Percentiles rank a stretch among this genome's conserved stretches.
These are phyloP conservation scores for Claviceps pazoutovae DNA, from an alignment of 2,329 filamentous ascomycete species.

Conservation along the genomic window DNA sequence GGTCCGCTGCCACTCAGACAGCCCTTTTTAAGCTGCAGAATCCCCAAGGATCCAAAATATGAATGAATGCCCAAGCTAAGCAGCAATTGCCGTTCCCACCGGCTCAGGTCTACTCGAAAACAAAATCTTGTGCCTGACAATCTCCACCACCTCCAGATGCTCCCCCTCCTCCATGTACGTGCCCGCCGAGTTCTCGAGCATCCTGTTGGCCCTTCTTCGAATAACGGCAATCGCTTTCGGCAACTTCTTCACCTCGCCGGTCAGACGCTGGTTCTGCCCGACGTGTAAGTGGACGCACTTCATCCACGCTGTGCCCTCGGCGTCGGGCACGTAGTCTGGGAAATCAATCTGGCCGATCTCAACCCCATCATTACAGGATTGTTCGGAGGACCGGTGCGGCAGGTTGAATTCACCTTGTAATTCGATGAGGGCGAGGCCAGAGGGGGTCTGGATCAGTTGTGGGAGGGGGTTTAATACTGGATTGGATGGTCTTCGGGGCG, in stretches of 20 bases:
- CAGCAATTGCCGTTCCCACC: slow-evolving; percentile 35
- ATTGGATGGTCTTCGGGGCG: slow-evolving; percentile 16
- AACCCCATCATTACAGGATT: slow-evolving; percentile 14
- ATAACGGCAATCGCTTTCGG: slow-evolving; percentile 68
- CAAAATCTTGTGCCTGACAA: slow-evolving; percentile 74
- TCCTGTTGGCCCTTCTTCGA: slow-evolving; percentile 34
- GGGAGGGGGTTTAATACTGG: slow-evolving; percentile 49
- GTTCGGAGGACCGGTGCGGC: slow-evolving; percentile 28
- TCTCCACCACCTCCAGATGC: slow-evolving; percentile 71
- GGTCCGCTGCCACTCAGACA: background rate
- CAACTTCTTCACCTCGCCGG: slow-evolving; percentile 81
- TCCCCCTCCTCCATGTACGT: slow-evolving; percentile 20
- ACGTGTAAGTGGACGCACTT: slow-evolving; percentile 80
- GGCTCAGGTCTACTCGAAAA: slow-evolving; percentile 80
- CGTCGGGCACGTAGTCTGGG: slow-evolving; percentile 48
- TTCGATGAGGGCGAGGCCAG: slow-evolving; percentile 79
- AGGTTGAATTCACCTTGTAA: slow-evolving; percentile 84
- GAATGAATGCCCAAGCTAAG: background rate
- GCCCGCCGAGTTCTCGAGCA: slow-evolving; percentile 31
- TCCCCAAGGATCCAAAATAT: background rate
- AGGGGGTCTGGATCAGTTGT: slow-evolving; percentile 71
- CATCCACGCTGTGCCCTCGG: slow-evolving; percentile 60
- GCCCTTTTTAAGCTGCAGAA: background rate
- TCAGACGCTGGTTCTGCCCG: slow-evolving; percentile 76
- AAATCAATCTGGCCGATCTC: slow-evolving; percentile 63